These are phyloP conservation scores for Primulina eburnea DNA, from an alignment of 257 asterid species.

Conservation along the genomic window DNA sequence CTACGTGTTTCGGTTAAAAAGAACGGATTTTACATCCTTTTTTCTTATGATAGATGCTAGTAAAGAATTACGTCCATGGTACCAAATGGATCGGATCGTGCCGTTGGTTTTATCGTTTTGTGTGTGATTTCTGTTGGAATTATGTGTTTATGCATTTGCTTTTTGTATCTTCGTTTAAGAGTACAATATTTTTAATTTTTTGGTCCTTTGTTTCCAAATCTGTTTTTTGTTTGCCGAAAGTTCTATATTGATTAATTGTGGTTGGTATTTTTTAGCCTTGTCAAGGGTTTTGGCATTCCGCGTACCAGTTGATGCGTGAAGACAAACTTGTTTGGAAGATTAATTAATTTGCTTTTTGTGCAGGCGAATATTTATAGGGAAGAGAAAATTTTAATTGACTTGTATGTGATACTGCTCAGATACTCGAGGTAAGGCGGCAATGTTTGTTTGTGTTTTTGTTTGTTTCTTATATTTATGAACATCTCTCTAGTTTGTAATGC, in stretches of 20 bases:
- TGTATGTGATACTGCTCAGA: constrained; percentile 71
- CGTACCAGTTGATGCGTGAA: not conserved
- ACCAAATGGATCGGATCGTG: constrained; percentile 15
- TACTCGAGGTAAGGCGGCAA: constrained; percentile 61
- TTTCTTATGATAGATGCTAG: constrained; percentile 1
- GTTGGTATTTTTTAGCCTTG: constrained; percentile 11
- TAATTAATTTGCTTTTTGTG: constrained; percentile 19
- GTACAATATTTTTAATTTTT: not conserved
- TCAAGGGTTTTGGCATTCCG: constrained; percentile 3
- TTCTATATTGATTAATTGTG: constrained; percentile 1
- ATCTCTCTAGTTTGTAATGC: constrained; percentile 17
- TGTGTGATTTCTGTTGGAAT: constrained; percentile 5
- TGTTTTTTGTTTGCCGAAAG: not conserved
- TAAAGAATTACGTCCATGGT: constrained; percentile 3
- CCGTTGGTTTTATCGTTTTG: constrained; percentile 17
- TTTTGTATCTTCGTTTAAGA: not conserved
- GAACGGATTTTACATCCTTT: not conserved
- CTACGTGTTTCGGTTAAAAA: not conserved
- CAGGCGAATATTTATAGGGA: constrained; percentile 77
- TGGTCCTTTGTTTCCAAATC: not conserved
- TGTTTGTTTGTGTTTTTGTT: not conserved
- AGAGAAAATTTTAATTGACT: constrained; percentile 71
- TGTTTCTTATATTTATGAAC: constrained; percentile 7
- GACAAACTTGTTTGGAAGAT: constrained; percentile 1
- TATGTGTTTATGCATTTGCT: constrained; percentile 1